A percentile compares a stretch with the other conserved stretches of the same genome.
Evolutionary conservation across 129 eudicot genomes (phyloP).

Genomic region (Ambrosia artemisiifolia): DNA sequence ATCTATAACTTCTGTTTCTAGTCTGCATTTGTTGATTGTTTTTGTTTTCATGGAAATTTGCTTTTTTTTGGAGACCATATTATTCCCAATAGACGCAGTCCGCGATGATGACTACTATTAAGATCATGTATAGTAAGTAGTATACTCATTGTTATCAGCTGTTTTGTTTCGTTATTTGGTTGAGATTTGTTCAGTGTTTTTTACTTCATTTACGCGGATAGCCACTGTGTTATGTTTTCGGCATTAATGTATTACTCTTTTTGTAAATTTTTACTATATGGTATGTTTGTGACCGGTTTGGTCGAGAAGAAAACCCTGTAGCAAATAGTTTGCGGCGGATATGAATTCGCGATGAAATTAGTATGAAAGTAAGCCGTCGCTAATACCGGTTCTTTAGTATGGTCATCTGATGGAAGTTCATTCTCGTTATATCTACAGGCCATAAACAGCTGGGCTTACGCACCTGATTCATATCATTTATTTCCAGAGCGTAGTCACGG

Average conservation of each 20-base stretch:
- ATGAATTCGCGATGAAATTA: no score
- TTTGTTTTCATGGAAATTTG: slow-evolving; percentile 23
- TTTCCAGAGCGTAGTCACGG: no score
- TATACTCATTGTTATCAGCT: not conserved
- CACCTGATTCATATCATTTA: no score
- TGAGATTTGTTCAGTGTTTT: not conserved
- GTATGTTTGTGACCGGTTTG: not conserved
- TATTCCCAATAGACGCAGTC: slow-evolving; percentile 17
- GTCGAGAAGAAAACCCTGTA: no score
- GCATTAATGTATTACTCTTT: not conserved
- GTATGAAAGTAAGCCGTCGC: no score
- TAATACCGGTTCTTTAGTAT: no score
- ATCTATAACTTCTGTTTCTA: slow-evolving; percentile 16
- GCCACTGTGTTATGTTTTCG: not conserved
- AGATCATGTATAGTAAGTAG: slow-evolving; percentile 19
- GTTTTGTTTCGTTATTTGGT: slow-evolving; percentile 11
- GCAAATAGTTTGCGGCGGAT: no score
- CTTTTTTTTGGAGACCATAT: slow-evolving; percentile 19
- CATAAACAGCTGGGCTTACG: no score
- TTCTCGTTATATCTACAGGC: no score
- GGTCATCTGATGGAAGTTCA: no score
- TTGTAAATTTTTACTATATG: not conserved
- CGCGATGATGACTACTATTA: slow-evolving; percentile 5
- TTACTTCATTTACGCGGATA: not conserved
- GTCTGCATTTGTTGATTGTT: slow-evolving; percentile 26